These are phyloP conservation scores for Trichosporon sp. DNA, from an alignment of 1,284 basidiomycete species.

Conservation along the genomic window DNA sequence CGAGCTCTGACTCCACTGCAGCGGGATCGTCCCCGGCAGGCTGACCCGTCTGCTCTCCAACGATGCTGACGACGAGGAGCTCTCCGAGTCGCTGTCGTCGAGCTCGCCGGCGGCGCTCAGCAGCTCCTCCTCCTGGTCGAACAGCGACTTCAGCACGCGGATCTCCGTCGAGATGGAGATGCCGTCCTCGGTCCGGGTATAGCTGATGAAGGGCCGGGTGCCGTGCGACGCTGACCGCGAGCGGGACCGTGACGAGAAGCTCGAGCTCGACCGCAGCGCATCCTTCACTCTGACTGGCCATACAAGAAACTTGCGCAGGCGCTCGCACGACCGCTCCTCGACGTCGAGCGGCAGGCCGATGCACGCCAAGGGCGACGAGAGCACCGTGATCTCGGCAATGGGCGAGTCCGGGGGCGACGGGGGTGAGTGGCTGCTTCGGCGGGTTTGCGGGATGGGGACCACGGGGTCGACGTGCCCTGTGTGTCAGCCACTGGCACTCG, in stretches of 20 bases:
- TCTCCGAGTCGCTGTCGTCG: slow-evolving; percentile 7
- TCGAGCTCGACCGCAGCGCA: slow-evolving; percentile 1
- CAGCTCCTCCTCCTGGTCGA: slow-evolving; percentile 17
- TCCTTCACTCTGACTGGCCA: slow-evolving; percentile 28
- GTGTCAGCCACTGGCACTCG: slow-evolving; percentile 1
- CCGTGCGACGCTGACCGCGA: background rate
- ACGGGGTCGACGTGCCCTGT: slow-evolving; percentile 32
- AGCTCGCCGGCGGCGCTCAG: slow-evolving; percentile 14
- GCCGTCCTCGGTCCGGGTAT: slow-evolving; percentile 42
- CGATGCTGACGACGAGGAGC: background rate
- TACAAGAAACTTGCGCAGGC: slow-evolving; percentile 35
- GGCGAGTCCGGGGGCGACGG: slow-evolving; percentile 8
- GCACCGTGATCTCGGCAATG: slow-evolving; percentile 34
- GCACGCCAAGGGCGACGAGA: slow-evolving; percentile 35
- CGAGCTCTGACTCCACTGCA: slow-evolving; percentile 2
- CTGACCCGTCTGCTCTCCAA: background rate
- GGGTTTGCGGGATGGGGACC: background rate
- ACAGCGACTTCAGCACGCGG: slow-evolving; percentile 24
- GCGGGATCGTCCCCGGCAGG: background rate
- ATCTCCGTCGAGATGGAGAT: slow-evolving; percentile 39
- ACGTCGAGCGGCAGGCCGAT: slow-evolving; percentile 30
- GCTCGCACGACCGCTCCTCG: slow-evolving; percentile 24
- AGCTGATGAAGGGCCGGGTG: slow-evolving; percentile 39
- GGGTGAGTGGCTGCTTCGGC: background rate
- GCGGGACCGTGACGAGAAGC: background rate